Conservation (phyloP, 805 yeast genomes). For the Monosporozyma aquatica region DNA sequence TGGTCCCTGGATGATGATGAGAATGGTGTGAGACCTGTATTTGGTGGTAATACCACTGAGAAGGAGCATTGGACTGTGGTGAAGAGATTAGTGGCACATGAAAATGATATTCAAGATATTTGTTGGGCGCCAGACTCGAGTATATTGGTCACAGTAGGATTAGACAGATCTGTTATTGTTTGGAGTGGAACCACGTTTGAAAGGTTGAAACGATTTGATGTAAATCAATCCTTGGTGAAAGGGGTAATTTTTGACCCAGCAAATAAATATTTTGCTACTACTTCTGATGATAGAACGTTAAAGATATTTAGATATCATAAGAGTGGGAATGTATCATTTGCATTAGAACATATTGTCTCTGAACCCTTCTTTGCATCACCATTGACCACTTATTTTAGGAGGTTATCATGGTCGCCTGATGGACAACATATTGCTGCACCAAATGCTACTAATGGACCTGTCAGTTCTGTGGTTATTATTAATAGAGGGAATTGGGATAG, state of each 20-base stretch:
- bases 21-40: slow-evolving; percentile 36
- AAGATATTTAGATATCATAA: slow-evolving; percentile 80
- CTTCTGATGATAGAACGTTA: slow-evolving; percentile 89
- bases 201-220: slow-evolving; percentile 76
- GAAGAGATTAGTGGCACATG: slow-evolving; percentile 89
- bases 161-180: slow-evolving; percentile 83
- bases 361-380: slow-evolving; percentile 88
- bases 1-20: slow-evolving; percentile 81
- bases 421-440: slow-evolving; percentile 83
- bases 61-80: slow-evolving; percentile 92
- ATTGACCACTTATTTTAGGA: slow-evolving; percentile 77
- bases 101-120: slow-evolving; percentile 93
- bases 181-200: slow-evolving; percentile 92
- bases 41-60: slow-evolving; percentile 62
- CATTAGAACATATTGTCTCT: slow-evolving; percentile 72
- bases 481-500: slow-evolving; percentile 76
- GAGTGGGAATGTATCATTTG: slow-evolving; percentile 65
- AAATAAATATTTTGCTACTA: slow-evolving; percentile 92
- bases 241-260: slow-evolving; percentile 98
- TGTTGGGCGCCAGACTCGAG: slow-evolving; percentile 97
- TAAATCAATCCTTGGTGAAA: slow-evolving; percentile 91
- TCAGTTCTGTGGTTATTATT: slow-evolving; percentile 61
- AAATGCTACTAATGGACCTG: slow-evolving; percentile 78
- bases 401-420: slow-evolving; percentile 87
- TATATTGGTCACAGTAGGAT: slow-evolving; percentile 84